These are phyloP conservation scores for Tylopilus rubrobrunneus DNA, from an alignment of 768 basidiomycete genomes.

Conservation along the genomic window DNA sequence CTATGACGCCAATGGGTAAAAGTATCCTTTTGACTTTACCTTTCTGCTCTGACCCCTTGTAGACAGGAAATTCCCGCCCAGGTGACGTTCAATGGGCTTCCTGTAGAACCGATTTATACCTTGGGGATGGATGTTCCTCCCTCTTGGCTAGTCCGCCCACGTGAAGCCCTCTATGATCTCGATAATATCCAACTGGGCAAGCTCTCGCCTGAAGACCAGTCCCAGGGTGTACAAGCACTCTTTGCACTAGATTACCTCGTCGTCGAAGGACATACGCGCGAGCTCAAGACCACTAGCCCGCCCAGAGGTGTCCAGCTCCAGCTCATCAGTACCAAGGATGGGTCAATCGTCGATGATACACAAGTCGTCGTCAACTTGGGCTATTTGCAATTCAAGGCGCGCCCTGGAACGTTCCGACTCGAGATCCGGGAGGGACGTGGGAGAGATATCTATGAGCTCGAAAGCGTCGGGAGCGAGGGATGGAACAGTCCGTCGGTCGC, in stretches of 20 bases:
- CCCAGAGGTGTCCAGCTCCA: constrained; percentile 92
- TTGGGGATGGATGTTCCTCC: constrained; percentile 88
- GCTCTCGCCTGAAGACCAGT: constrained; percentile 52
- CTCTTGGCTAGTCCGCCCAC: constrained; percentile 92
- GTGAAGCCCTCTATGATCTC: constrained; percentile 84
- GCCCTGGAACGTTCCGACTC: constrained; percentile 81
- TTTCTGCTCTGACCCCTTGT: not conserved
- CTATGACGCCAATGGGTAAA: constrained; percentile 71
- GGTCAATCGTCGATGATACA: constrained; percentile 68
- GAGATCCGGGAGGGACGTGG: constrained; percentile 82
- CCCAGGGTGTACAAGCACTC: constrained; percentile 60
- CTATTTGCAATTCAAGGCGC: constrained; percentile 93
- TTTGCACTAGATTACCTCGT: constrained; percentile 91
- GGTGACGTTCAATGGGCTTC: constrained; percentile 67
- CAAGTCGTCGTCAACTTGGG: constrained; percentile 93
- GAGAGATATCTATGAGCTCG: constrained; percentile 72
- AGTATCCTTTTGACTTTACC: not conserved
- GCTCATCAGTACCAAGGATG: constrained; percentile 47
- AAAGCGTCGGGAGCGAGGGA: constrained; percentile 85
- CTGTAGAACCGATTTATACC: constrained; percentile 86
- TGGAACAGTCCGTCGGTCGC: constrained; percentile 77
- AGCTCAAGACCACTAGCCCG: constrained; percentile 55
- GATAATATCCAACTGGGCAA: constrained; percentile 89
- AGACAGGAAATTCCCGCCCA: constrained; percentile 58
- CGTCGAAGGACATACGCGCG: constrained; percentile 92